These are phyloP conservation scores for Neopestalotiopsis sp. DNA, from an alignment of 2,329 filamentous ascomycete species.

Conservation along the genomic window DNA sequence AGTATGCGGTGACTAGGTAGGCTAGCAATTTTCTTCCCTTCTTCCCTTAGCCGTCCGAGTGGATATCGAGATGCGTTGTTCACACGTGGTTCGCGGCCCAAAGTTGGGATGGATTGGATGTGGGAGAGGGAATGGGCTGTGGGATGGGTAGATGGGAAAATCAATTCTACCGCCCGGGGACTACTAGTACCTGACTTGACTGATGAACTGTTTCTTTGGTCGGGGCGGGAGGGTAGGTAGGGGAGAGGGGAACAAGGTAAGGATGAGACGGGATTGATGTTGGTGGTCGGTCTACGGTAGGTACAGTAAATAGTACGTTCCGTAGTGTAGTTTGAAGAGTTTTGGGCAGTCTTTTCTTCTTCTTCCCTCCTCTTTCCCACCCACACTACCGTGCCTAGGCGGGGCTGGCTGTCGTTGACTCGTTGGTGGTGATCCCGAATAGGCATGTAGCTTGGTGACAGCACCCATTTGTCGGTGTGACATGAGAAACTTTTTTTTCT, in stretches of 20 bases:
- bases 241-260: neutral
- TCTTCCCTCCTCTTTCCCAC: neutral
- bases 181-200: neutral
- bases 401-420: neutral
- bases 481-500: neutral
- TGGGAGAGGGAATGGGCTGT: neutral
- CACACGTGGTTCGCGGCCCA: constrained; percentile 15
- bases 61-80: constrained; percentile 7
- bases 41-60: neutral
- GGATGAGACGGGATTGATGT: neutral
- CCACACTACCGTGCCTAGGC: neutral
- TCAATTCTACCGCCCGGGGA: neutral
- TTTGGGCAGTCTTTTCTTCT: neutral
- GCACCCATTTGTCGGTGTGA: neutral
- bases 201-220: neutral
- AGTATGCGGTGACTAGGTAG: neutral
- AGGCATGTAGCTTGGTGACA: neutral
- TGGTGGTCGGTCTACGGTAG: neutral
- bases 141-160: neutral
- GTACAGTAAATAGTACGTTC: constrained; percentile 2
- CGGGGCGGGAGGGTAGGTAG: neutral
- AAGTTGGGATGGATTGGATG: neutral
- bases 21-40: neutral
- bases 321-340: neutral
- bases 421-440: neutral